Conservation (phyloP, 2,329 filamentous ascomycete species). For the Penicillium brasilianum region DNA sequence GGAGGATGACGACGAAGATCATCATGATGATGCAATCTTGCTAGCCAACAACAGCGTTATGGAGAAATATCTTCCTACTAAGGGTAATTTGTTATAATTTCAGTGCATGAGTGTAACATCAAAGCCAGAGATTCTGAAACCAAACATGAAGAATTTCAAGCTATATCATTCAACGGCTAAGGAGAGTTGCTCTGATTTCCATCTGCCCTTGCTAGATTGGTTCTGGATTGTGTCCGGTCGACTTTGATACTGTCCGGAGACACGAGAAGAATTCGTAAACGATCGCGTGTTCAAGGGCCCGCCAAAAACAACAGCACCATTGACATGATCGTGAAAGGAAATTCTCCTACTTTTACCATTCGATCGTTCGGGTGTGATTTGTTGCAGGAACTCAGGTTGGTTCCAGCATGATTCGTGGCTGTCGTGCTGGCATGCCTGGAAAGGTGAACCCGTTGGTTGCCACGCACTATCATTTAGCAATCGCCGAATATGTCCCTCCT, state of each 20-base stretch:
- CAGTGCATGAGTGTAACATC: too few species aligned
- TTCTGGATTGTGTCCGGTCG: not conserved
- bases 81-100: too few species aligned
- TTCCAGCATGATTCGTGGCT: constrained; percentile 6
- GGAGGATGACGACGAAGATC: too few species aligned
- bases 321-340: not conserved
- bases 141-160: too few species aligned
- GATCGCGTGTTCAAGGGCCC: not conserved
- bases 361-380: not conserved
- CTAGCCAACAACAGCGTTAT: too few species aligned
- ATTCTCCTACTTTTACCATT: not conserved
- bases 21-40: too few species aligned
- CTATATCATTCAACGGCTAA: not conserved
- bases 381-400: not conserved
- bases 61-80: too few species aligned
- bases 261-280: not conserved
- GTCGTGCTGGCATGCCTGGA: constrained; percentile 3
- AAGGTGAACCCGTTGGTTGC: constrained; percentile 4
- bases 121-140: too few species aligned
- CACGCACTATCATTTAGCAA: constrained; percentile 3
- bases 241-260: not conserved
- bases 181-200: not conserved
- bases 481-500: not conserved
- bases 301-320: constrained; percentile 2
- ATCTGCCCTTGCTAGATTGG: not conserved